Conservation (phyloP, 139 green algal species). For the Chlorella sp. region DNA sequence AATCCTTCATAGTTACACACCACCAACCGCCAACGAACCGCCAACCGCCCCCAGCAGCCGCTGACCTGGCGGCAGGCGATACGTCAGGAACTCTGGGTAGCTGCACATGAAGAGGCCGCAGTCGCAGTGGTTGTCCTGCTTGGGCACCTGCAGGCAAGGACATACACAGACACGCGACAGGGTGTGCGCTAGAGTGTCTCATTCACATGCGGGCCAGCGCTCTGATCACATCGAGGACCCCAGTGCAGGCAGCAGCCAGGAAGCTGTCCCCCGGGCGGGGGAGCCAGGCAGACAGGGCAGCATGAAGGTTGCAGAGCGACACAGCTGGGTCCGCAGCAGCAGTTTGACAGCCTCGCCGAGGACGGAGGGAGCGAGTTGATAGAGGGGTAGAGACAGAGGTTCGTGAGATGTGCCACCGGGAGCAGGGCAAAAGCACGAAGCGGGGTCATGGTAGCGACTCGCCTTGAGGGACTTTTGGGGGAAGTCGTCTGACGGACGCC, state of each 20-base stretch:
- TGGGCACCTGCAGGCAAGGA: conserved; percentile 50
- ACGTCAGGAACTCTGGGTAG: conserved; percentile 86
- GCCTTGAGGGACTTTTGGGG: not conserved
- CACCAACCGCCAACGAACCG: too few relatives aligned
- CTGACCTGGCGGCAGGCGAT: conserved; percentile 39
- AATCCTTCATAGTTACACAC: too few relatives aligned
- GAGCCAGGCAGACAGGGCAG: too few relatives aligned
- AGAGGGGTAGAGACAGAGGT: too few relatives aligned
- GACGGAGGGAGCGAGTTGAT: too few relatives aligned
- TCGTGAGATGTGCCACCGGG: too few relatives aligned
- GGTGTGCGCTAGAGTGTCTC: too few relatives aligned
- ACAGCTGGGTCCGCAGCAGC: not conserved
- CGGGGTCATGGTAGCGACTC: not conserved
- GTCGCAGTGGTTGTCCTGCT: conserved; percentile 92
- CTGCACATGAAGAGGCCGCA: conserved; percentile 92
- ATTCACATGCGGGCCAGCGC: too few relatives aligned
- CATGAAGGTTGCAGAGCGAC: not conserved
- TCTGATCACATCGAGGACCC: too few relatives aligned
- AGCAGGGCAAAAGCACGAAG: too few relatives aligned
- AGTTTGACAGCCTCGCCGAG: too few relatives aligned
- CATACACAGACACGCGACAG: not conserved
- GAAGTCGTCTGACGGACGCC: not conserved
- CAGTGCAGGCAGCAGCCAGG: not conserved
- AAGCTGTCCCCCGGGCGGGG: too few relatives aligned
- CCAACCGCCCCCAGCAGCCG: not conserved